Conservation (phyloP, 2,329 filamentous ascomycete species). For the Neonectria ditissima region DNA sequence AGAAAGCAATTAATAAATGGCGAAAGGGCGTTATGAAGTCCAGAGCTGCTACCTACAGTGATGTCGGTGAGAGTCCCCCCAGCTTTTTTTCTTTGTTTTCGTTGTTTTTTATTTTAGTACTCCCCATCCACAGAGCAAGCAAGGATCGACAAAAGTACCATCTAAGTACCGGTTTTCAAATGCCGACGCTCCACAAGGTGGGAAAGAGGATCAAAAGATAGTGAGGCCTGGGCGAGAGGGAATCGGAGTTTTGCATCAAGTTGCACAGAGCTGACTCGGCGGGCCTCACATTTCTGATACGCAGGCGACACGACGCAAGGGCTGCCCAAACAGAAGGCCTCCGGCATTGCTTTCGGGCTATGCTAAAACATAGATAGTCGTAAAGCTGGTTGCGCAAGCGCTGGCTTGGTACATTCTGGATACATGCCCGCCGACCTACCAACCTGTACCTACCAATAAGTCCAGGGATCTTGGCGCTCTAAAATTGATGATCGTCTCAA, state of each 20-base stretch:
- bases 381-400: background rate
- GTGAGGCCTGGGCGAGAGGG: background rate
- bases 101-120: slow-evolving; percentile 6
- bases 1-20: background rate
- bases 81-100: slow-evolving; percentile 10
- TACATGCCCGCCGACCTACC: slow-evolving; percentile 5
- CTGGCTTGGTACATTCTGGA: slow-evolving; percentile 3
- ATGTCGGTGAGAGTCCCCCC: slow-evolving; percentile 16
- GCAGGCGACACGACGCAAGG: background rate
- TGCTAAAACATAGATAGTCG: too few relatives aligned
- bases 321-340: background rate
- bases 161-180: slow-evolving; percentile 8
- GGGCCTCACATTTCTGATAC: background rate
- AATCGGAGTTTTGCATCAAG: background rate
- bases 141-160: slow-evolving; percentile 9
- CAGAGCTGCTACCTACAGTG: background rate
- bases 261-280: background rate
- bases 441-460: background rate
- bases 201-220: background rate
- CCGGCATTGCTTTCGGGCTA: background rate
- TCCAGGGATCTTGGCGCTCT: slow-evolving; percentile 15
- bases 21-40: slow-evolving; percentile 1
- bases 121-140: background rate
- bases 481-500: slow-evolving; percentile 26
- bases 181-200: slow-evolving; percentile 17